These are phyloP conservation scores for Chloranthus sessilifolius DNA, from an alignment of 164 flowering plant genomes.

Conservation along the genomic window DNA sequence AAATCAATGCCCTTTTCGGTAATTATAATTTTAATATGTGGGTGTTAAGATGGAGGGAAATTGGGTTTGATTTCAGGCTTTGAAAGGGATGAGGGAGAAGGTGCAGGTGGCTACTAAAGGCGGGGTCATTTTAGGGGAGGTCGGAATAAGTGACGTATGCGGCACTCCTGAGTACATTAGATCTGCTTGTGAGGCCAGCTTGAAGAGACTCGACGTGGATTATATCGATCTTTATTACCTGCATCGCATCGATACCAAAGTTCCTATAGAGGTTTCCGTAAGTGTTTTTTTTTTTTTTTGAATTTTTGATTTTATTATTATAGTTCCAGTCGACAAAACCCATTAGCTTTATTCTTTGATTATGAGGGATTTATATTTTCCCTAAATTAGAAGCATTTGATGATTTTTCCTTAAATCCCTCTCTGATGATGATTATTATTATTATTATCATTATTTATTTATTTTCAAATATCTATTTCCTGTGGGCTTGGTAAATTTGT, in stretches of 20 bases:
- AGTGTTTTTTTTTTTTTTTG: too few relatives aligned
- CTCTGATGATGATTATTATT: too few relatives aligned
- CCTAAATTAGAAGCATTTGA: not conserved
- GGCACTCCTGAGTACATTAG: conserved; percentile 17
- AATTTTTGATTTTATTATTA: too few relatives aligned
- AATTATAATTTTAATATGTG: not conserved
- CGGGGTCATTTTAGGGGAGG: conserved; percentile 7
- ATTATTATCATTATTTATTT: too few relatives aligned
- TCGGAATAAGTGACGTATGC: not conserved
- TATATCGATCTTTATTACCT: conserved; percentile 19
- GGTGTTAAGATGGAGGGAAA: not conserved
- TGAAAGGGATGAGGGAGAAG: conserved; percentile 17
- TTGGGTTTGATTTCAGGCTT: conserved; percentile 10
- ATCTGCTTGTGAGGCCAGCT: conserved; percentile 14
- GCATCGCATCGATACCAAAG: conserved; percentile 13
- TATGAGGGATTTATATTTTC: too few relatives aligned
- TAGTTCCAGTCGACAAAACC: too few relatives aligned
- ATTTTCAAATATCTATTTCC: too few relatives aligned
- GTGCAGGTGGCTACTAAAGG: conserved; percentile 23
- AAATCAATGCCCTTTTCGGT: not conserved
- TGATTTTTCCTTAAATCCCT: not conserved
- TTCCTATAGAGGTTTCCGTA: conserved; percentile 17
- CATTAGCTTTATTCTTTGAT: too few relatives aligned
- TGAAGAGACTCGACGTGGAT: conserved; percentile 16
- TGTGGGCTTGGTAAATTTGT: too few relatives aligned